Evolutionary conservation across 805 yeast genomes (phyloP).

Genomic region (Candida ficus): DNA sequence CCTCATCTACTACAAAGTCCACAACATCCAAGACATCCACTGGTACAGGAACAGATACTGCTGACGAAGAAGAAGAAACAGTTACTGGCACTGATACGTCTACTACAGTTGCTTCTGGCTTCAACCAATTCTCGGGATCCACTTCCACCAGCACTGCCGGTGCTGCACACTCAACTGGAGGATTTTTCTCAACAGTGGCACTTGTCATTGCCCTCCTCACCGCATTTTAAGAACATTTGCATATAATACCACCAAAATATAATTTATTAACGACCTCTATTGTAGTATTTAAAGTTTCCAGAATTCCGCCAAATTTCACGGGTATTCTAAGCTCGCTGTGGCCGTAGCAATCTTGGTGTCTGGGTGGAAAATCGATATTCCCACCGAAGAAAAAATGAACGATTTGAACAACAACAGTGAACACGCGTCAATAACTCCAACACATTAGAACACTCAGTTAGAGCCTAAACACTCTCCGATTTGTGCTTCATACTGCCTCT

Average conservation of each 20-base stretch:
- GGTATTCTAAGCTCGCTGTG: background rate
- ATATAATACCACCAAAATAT: background rate
- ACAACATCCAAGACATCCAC: conserved; percentile 3
- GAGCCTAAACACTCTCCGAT: background rate
- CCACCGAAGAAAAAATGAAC: background rate
- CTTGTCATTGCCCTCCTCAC: background rate
- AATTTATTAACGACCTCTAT: background rate
- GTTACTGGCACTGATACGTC: conserved; percentile 5
- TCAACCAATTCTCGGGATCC: conserved; percentile 4
- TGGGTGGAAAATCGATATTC: too few species aligned
- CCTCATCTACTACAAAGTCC: conserved; percentile 13
- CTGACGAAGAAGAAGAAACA: background rate
- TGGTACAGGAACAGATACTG: background rate
- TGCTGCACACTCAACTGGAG: background rate
- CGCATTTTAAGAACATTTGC: too few species aligned
- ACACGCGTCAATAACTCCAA: conserved; percentile 10
- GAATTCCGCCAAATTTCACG: too few species aligned
- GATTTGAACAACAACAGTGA: conserved; percentile 9
- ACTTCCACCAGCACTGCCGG: background rate
- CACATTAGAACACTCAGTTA: background rate
- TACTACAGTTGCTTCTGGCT: conserved; percentile 5
- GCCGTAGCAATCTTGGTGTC: background rate
- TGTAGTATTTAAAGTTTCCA: too few species aligned
- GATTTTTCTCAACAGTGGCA: background rate
- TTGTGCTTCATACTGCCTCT: background rate